These are phyloP conservation scores for Neofusicoccum parvum DNA, from an alignment of 2,329 filamentous ascomycete genomes.

Conservation along the genomic window DNA sequence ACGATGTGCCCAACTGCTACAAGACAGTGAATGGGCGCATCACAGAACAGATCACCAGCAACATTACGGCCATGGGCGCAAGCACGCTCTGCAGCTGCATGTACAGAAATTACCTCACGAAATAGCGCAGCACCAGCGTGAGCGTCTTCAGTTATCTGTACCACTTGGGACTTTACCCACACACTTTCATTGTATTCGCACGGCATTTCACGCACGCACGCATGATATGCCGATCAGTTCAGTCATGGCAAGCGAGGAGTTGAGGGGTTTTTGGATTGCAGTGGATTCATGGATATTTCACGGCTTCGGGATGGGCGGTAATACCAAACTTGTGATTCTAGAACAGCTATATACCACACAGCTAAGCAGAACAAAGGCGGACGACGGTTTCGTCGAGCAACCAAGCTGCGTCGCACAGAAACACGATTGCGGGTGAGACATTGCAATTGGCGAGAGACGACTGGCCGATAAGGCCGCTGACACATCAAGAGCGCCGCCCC, in stretches of 20 bases:
- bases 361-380: background rate
- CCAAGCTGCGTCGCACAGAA: background rate
- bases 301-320: background rate
- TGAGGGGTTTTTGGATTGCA: background rate
- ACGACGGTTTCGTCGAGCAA: background rate
- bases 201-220: background rate
- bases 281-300: background rate
- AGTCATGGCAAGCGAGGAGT: slow-evolving; percentile 7
- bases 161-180: background rate
- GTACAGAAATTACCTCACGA: slow-evolving; percentile 44
- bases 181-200: background rate
- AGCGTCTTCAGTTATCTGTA: background rate
- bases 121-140: background rate
- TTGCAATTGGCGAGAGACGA: slow-evolving; percentile 1
- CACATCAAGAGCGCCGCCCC: background rate
- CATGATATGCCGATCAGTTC: background rate
- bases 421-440: background rate
- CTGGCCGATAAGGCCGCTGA: background rate
- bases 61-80: slow-evolving; percentile 37
- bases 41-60: slow-evolving; percentile 39
- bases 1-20: slow-evolving; percentile 58
- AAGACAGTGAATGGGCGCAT: slow-evolving; percentile 40
- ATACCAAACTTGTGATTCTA: background rate
- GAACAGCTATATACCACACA: slow-evolving; percentile 2
- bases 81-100: slow-evolving; percentile 47